phyloP scores from a whole-genome alignment of 2,329 filamentous ascomycete genomes.

The Fusarium poae region DNA sequence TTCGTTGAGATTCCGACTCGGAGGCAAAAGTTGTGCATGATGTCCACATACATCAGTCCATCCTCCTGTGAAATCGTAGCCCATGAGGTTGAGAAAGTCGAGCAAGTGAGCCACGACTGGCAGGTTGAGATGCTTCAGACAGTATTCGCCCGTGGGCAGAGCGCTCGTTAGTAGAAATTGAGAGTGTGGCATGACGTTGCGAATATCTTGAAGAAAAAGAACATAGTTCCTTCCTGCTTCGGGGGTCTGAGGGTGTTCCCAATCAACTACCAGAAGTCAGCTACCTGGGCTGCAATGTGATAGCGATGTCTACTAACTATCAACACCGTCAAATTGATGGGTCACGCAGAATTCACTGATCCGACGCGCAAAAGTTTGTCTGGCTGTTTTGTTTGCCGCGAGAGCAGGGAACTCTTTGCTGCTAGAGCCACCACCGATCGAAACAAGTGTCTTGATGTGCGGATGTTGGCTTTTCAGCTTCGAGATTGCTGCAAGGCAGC shows the following conservation, averaged over 20 bases:
- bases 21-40: conserved; percentile 71
- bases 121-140: conserved; percentile 71
- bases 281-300: not conserved
- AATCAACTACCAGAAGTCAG: conserved; percentile 66
- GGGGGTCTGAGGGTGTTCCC: conserved; percentile 72
- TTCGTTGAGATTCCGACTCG: conserved; percentile 45
- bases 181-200: conserved; percentile 66
- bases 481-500: conserved; percentile 71
- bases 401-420: conserved; percentile 72
- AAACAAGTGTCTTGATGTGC: conserved; percentile 70
- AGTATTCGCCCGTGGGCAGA: conserved; percentile 73
- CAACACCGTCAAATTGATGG: conserved; percentile 72
- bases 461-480: conserved; percentile 69
- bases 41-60: conserved; percentile 73
- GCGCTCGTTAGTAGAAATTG: conserved; percentile 71
- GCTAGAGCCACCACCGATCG: conserved; percentile 73
- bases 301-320: conserved; percentile 59
- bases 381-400: conserved; percentile 61
- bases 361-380: conserved; percentile 68
- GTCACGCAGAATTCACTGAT: conserved; percentile 67
- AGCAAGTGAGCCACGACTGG: conserved; percentile 63
- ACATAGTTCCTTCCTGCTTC: conserved; percentile 70
- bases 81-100: conserved; percentile 76
- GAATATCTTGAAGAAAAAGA: conserved; percentile 66
- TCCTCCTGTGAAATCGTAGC: conserved; percentile 75